A percentile compares a stretch with the other conserved stretches of the same genome.
These are phyloP conservation scores for Daldinia loculata DNA, from an alignment of 495 filamentous ascomycete genomes.

Conservation along the genomic window DNA sequence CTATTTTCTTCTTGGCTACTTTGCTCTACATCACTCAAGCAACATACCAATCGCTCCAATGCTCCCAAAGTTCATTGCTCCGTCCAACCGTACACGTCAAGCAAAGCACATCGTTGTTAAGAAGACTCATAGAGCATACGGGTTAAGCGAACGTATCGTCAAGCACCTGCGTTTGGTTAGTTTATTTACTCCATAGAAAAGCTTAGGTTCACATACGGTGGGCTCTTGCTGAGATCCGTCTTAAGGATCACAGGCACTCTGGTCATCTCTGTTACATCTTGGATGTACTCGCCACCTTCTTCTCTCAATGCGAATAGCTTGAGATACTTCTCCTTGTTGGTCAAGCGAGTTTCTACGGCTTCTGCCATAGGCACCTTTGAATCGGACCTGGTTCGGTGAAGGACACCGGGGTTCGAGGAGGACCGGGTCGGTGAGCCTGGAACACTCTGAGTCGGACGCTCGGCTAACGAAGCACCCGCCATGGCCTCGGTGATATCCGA, in stretches of 20 bases:
- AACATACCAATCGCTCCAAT: conserved; percentile 28
- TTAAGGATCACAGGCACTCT: conserved; percentile 95
- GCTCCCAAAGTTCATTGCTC: conserved; percentile 22
- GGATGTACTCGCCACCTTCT: conserved; percentile 93
- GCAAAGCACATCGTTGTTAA: conserved; percentile 16
- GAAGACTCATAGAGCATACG: conserved; percentile 78
- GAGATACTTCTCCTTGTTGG: conserved; percentile 95
- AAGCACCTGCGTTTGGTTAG: conserved; percentile 76
- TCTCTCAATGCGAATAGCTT: conserved; percentile 89
- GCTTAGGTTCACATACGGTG: conserved; percentile 76
- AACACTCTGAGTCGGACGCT: conserved; percentile 94
- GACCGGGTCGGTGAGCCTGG: conserved; percentile 89
- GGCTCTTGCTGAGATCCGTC: conserved; percentile 98
- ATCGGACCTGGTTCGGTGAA: conserved; percentile 91
- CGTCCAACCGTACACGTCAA: conserved; percentile 25
- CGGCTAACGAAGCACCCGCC: conserved; percentile 84
- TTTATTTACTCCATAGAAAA: conserved; percentile 15
- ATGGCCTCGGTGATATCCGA: conserved; percentile 87
- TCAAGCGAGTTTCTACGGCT: conserved; percentile 77
- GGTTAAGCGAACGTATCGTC: conserved; percentile 97
- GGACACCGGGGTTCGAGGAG: conserved; percentile 70
- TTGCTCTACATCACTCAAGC: conserved; percentile 30
- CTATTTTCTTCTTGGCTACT: conserved; percentile 28
- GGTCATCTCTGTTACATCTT: conserved; percentile 98
- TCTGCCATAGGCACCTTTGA: conserved; percentile 83